Base-by-base conservation (phyloP, 2,329 filamentous ascomycete species). In the Aspergillus novoparasiticus region DNA sequence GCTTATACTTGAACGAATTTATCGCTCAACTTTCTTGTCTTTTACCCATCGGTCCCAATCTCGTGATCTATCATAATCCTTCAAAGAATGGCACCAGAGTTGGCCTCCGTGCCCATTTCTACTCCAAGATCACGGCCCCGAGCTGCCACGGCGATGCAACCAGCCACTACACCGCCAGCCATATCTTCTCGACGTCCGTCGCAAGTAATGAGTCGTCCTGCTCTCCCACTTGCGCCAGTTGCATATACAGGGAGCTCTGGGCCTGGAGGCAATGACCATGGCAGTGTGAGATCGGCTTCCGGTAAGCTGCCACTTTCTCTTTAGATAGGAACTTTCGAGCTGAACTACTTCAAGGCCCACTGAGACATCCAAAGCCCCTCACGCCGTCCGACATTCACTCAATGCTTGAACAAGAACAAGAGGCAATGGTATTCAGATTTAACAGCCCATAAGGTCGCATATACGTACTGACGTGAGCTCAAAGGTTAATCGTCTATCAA, bases 341-440 rank as follows among this genome's bases (percentile, higher is more conserved):
- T 64, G 34, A 61, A 21, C 14, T 12, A 41, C 28, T 14, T 23
- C 41, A 87, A 61, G 91, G 90, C 0, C 94, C 94, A 4, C 80
- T 96, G 71, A 87, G 94, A 66, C 94, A 97, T 76, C 94, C 94
- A 6, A 87, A 92, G 41, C 94, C 94, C 4, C 81, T 97, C 76
- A 97, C 94, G 0, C 89, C 93, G 1, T 91, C 93, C 4, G 94
- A 98, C 77, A 84, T 98, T 65, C 93, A 97, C 77, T 84, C 91
- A 64, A 88, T 97, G 80, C 84, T 97, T 30, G 94, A 98, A 79
- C 95, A 96, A 78, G 94, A 98, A 75, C 94, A 98, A 72, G 94
- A 98, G 78, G 92, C 93, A 41, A 90, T 97, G 72, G 94, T 95
- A 84, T 67, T 88, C 46, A 81, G 28, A 11, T 36, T 12, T 21